Percentiles rank a stretch among this genome's conserved stretches.
Evolutionary conservation across 306 rosid species (phyloP).

Genomic region (Cicer cuneatum): DNA sequence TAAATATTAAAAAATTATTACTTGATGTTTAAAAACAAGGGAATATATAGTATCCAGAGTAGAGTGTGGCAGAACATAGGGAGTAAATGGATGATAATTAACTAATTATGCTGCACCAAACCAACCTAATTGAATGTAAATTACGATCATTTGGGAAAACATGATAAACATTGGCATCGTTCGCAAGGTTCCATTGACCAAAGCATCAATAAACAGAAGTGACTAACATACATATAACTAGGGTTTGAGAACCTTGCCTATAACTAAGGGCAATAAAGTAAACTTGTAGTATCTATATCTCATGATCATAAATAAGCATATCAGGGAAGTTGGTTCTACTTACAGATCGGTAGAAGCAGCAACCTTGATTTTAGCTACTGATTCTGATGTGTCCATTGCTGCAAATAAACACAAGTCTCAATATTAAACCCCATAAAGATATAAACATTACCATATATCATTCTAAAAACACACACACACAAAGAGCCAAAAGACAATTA

Average conservation of each 20-base stretch:
- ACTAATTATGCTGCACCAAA: constrained; percentile 29
- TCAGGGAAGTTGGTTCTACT: too few relatives aligned
- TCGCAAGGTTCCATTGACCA: background rate
- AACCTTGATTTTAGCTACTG: too few relatives aligned
- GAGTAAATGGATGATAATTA: background rate
- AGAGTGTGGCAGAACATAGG: background rate
- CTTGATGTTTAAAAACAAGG: background rate
- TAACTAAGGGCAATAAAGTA: constrained; percentile 1
- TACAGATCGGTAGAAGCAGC: too few relatives aligned
- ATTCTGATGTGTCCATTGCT: constrained; percentile 80
- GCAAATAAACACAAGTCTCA: constrained; percentile 28
- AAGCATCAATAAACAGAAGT: background rate
- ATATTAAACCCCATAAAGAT: background rate
- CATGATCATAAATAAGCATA: too few relatives aligned
- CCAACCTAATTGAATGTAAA: background rate
- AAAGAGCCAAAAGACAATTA: background rate
- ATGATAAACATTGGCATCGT: background rate
- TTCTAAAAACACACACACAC: too few relatives aligned
- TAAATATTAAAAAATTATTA: background rate
- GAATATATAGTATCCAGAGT: background rate
- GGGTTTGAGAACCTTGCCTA: background rate
- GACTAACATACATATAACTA: background rate
- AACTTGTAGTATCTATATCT: too few relatives aligned
- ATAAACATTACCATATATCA: too few relatives aligned
- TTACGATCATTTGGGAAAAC: background rate